Conservation (phyloP, 768 basidiomycete genomes). For the Leccinum ochraceum region DNA sequence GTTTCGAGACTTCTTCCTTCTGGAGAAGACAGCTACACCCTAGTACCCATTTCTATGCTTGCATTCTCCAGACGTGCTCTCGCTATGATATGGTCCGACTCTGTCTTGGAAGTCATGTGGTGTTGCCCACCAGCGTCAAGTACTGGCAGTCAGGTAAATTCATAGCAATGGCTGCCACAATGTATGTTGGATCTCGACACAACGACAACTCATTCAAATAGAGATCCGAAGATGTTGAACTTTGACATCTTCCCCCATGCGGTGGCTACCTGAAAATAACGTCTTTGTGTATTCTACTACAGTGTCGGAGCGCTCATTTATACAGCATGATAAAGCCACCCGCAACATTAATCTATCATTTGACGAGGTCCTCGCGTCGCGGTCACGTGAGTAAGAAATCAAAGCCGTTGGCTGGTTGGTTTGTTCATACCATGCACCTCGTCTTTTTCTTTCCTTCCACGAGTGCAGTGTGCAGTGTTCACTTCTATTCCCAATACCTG, state of each 20-base stretch:
- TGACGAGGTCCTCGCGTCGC: conserved; percentile 22
- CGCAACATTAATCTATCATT: not conserved
- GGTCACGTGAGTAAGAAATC: conserved; percentile 32
- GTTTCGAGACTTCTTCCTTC: not conserved
- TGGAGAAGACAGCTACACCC: not conserved
- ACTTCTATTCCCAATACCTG: not conserved
- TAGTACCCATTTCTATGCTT: not conserved
- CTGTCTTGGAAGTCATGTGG: too few species aligned
- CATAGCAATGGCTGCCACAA: not conserved
- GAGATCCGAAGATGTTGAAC: too few species aligned
- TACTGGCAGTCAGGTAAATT: too few species aligned
- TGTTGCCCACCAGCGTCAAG: too few species aligned
- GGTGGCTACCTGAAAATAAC: not conserved
- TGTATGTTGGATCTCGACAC: not conserved
- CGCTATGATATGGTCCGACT: not conserved
- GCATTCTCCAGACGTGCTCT: not conserved
- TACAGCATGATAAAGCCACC: too few species aligned
- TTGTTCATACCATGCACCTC: not conserved
- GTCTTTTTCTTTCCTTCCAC: not conserved
- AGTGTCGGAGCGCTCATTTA: too few species aligned
- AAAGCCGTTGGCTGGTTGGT: conserved; percentile 1
- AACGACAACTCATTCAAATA: not conserved
- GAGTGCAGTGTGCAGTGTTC: not conserved
- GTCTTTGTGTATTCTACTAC: too few species aligned
- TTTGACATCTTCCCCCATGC: too few species aligned